Conservation (phyloP, 2,329 filamentous ascomycete species). For the Ophiostoma triangulosporum region DNA sequence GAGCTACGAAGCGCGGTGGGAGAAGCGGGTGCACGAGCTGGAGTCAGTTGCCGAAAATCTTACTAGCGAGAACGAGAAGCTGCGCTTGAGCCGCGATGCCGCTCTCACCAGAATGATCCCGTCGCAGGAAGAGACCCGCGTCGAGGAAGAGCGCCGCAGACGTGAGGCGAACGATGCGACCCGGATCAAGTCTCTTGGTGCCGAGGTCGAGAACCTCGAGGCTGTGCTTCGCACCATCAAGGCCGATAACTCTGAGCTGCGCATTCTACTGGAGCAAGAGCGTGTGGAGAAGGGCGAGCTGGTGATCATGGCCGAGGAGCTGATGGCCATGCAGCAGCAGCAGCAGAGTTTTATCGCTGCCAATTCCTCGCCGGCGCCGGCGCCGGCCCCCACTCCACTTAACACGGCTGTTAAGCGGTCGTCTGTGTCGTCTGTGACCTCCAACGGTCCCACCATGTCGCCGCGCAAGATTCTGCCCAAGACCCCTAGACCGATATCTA, state of each 20-base stretch:
- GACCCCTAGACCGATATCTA: constrained; percentile 8
- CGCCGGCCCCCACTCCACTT: background rate
- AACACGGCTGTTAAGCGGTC: background rate
- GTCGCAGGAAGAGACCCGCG: constrained; percentile 23
- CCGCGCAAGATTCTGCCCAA: constrained; percentile 7
- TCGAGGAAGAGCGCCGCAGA: constrained; percentile 37
- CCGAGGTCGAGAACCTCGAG: constrained; percentile 61
- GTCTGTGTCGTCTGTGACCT: background rate
- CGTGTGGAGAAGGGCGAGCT: constrained; percentile 74
- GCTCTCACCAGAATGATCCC: constrained; percentile 47
- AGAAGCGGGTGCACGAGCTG: constrained; percentile 73
- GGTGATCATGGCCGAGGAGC: constrained; percentile 69
- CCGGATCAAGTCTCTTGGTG: constrained; percentile 55
- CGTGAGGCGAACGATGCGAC: constrained; percentile 53
- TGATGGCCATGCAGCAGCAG: constrained; percentile 52
- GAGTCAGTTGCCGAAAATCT: constrained; percentile 59
- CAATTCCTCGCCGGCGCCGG: background rate
- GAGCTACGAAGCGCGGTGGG: constrained; percentile 74
- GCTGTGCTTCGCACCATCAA: constrained; percentile 58
- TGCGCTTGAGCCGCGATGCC: constrained; percentile 51
- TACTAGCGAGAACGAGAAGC: constrained; percentile 58
- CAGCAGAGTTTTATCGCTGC: constrained; percentile 33
- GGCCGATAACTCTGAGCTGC: constrained; percentile 52
- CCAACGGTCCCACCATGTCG: constrained; percentile 4
- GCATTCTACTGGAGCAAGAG: constrained; percentile 56